Conservation (phyloP, 345 rosid species). For the Anacardium occidentale region DNA sequence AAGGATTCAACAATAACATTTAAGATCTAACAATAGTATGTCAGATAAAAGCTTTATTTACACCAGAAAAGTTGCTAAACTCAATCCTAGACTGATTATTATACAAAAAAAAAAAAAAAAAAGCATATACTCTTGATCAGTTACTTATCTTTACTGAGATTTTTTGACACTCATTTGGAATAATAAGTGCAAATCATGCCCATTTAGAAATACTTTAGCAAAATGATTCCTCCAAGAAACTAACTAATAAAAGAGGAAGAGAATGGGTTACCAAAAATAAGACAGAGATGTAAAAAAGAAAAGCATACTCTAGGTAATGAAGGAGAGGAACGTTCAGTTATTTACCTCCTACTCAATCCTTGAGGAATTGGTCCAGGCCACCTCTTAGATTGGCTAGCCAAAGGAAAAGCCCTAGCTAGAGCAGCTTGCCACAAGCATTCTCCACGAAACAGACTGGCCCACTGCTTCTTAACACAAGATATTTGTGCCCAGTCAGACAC, state of each 20-base stretch:
- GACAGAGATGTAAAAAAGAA: not conserved
- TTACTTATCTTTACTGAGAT: not conserved
- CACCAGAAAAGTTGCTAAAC: not conserved
- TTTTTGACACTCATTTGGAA: not conserved
- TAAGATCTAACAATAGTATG: not conserved
- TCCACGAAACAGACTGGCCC: conserved; percentile 67
- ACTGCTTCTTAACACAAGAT: conserved; percentile 67
- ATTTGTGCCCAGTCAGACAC: conserved; percentile 56
- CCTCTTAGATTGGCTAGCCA: conserved; percentile 46
- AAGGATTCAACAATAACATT: too few relatives aligned
- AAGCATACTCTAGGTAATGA: not conserved
- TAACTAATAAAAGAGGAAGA: not conserved
- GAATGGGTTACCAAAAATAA: not conserved
- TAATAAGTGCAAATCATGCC: not conserved
- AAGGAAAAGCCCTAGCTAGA: conserved; percentile 53
- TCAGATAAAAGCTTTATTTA: not conserved
- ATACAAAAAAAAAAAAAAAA: too few relatives aligned
- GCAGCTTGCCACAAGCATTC: conserved; percentile 34
- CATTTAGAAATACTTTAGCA: not conserved
- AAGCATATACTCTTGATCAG: not conserved
- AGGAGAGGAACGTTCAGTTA: not conserved
- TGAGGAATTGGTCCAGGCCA: conserved; percentile 86
- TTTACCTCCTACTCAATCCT: conserved; percentile 66
- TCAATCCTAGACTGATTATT: not conserved
- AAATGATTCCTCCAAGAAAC: not conserved